Evolutionary conservation across 345 rosid genomes (phyloP), one percentile per base, ranked within the genome.

Genomic region (Arabidopsis arenosa): DNA sequence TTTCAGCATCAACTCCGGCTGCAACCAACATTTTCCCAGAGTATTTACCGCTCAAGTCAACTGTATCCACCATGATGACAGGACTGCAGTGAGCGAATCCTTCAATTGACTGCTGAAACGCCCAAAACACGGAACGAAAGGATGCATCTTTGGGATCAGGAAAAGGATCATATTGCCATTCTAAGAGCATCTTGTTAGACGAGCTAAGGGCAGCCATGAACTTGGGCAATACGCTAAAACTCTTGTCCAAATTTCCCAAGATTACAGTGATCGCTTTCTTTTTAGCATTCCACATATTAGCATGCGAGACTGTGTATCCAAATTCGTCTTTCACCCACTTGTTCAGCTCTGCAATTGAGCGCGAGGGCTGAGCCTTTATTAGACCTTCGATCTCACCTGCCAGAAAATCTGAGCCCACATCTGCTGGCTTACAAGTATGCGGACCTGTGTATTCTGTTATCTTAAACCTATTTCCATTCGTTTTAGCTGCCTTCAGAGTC

Each of bases 201-300:
- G 49, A 71, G 18, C 3, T 3, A 10, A 71, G 40, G 0, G 51
- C 26, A 23, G 48, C 51, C 75, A 72, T 72, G 35, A 72, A 60
- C 49, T 60, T 72, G 12, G 75, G 59, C 40, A 72, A n/a, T 6
- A 60, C 17, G 28, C 51, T 48, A 15, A 72, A 72, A 26, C 75
- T 37, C 60, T 49, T 36, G 13, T 48, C 68, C 18, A 10, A 36
- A 60, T 60, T 40, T 60, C 67, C 59, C 33, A 17, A 44, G 74
- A 70, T 44, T 32, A 9, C 6, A 28, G 14, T 43, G 13, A 41
- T 30, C 1, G 45, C 65, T 32, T 56, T 57, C 74, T 17, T 57
- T 70, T 70, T 70, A 70, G 45, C 74, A 2, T 32, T 4, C 65
- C 21, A 18, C 74, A 70, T 56, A 0, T 12, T 44, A 11, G 1